Percentiles rank a stretch among this genome's conserved stretches.
Conservation (phyloP, 768 basidiomycete genomes). For the Glaciozyma antarctica region DNA sequence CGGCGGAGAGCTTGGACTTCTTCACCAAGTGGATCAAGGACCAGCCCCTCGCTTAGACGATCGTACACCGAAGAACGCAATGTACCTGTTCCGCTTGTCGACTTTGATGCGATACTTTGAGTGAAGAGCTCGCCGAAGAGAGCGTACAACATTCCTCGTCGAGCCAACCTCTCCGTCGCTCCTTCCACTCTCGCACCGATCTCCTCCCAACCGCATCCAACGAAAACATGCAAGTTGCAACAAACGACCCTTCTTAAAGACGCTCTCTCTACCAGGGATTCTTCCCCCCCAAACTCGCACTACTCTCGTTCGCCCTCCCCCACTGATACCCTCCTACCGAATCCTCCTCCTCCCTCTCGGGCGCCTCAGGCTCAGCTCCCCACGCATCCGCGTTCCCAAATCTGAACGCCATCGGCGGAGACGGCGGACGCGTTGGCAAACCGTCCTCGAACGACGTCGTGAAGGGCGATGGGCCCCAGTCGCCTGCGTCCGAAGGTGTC, state of each 20-base stretch:
- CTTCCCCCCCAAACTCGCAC: slow-evolving; percentile 12
- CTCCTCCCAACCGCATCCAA: no score
- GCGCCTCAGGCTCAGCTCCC: not conserved
- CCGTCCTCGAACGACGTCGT: not conserved
- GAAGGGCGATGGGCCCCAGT: not conserved
- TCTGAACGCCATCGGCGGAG: no score
- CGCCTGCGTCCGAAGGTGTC: not conserved
- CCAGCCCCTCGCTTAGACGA: not conserved
- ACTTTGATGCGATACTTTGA: no score
- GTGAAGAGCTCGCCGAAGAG: no score
- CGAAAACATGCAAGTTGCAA: no score
- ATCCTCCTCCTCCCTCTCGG: slow-evolving; percentile 4
- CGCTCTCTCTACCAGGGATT: slow-evolving; percentile 21
- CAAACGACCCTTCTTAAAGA: not conserved
- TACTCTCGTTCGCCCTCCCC: slow-evolving; percentile 8
- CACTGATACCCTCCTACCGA: slow-evolving; percentile 12
- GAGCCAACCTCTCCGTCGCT: no score
- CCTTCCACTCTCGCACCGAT: no score
- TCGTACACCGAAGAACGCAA: no score
- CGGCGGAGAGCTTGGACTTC: slow-evolving; percentile 66
- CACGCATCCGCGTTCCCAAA: not conserved
- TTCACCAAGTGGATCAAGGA: slow-evolving; percentile 41
- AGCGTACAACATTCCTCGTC: no score
- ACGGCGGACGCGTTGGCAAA: not conserved
- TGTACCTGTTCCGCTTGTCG: no score